Conservation (phyloP, 257 asterid genomes). For the Petrea volubilis region DNA sequence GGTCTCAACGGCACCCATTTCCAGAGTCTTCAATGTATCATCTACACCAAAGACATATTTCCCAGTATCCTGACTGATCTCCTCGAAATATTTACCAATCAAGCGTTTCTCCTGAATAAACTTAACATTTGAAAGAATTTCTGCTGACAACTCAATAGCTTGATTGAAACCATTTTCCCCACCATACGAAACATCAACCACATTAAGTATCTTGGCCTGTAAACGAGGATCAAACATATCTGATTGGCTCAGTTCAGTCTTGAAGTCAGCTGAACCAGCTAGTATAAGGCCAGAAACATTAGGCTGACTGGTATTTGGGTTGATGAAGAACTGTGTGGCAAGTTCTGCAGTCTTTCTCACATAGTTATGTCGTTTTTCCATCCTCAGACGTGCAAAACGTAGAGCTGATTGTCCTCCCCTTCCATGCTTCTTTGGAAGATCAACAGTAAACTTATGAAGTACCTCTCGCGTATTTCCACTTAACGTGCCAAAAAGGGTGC, state of each 20-base stretch:
- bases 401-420: slow-evolving; percentile 42
- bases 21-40: slow-evolving; percentile 36
- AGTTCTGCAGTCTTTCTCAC: slow-evolving; percentile 41
- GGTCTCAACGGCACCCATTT: slow-evolving; percentile 43
- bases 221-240: slow-evolving; percentile 40
- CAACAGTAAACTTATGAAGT: slow-evolving; percentile 39
- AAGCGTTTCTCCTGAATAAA: slow-evolving; percentile 42
- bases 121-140: slow-evolving; percentile 39
- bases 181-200: slow-evolving; percentile 42
- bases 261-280: slow-evolving; percentile 42
- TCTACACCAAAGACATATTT: slow-evolving; percentile 38
- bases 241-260: slow-evolving; percentile 40
- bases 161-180: slow-evolving; percentile 43
- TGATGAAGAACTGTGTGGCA: slow-evolving; percentile 40
- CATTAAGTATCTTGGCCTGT: slow-evolving; percentile 41
- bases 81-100: slow-evolving; percentile 38
- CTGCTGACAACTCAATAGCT: slow-evolving; percentile 40
- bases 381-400: slow-evolving; percentile 41
- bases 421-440: slow-evolving; percentile 41
- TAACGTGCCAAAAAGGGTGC: slow-evolving; percentile 38
- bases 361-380: slow-evolving; percentile 42
- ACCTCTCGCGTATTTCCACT: slow-evolving; percentile 39
- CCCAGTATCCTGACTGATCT: slow-evolving; percentile 40
- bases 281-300: slow-evolving; percentile 42
- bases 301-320: slow-evolving; percentile 38